Conservation (phyloP, 2,329 filamentous ascomycete genomes). For the Colletotrichum lini region DNA sequence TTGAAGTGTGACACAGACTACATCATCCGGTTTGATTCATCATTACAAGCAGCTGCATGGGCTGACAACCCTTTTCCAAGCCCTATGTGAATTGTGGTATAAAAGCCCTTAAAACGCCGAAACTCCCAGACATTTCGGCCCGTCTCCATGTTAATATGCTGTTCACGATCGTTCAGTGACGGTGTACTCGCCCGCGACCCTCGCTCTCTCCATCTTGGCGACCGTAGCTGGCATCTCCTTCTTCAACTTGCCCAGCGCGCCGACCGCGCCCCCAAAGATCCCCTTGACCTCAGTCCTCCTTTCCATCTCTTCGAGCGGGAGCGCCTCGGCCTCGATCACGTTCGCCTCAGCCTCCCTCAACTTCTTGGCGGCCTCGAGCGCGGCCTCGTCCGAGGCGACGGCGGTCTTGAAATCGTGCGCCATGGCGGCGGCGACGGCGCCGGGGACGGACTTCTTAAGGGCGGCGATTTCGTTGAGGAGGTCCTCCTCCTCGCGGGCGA, state of each 20-base stretch:
- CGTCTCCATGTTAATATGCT: too few relatives aligned
- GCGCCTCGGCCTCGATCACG: slow-evolving; percentile 44
- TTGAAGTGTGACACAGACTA: not conserved
- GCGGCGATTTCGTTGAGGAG: slow-evolving; percentile 74
- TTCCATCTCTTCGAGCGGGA: slow-evolving; percentile 57
- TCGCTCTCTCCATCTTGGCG: slow-evolving; percentile 76
- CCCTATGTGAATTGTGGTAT: slow-evolving; percentile 18
- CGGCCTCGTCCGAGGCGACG: slow-evolving; percentile 63
- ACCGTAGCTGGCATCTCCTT: slow-evolving; percentile 73
- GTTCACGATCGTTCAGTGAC: slow-evolving; percentile 54
- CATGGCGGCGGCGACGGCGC: slow-evolving; percentile 61
- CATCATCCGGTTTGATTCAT: not conserved
- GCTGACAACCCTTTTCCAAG: not conserved
- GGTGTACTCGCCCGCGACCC: slow-evolving; percentile 72
- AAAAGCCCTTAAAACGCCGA: slow-evolving; percentile 14
- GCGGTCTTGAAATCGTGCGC: slow-evolving; percentile 58
- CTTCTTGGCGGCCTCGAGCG: slow-evolving; percentile 42
- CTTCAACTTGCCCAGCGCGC: slow-evolving; percentile 67
- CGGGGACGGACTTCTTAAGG: slow-evolving; percentile 69
- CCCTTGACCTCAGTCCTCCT: slow-evolving; percentile 63
- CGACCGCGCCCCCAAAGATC: slow-evolving; percentile 63
- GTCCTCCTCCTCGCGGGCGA: slow-evolving; percentile 74
- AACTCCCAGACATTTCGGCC: not conserved
- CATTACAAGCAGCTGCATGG: not conserved
- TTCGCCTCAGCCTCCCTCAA: slow-evolving; percentile 43